Conservation (phyloP, 192 early-diverging fungal genomes). For the Coemansia sp. region DNA sequence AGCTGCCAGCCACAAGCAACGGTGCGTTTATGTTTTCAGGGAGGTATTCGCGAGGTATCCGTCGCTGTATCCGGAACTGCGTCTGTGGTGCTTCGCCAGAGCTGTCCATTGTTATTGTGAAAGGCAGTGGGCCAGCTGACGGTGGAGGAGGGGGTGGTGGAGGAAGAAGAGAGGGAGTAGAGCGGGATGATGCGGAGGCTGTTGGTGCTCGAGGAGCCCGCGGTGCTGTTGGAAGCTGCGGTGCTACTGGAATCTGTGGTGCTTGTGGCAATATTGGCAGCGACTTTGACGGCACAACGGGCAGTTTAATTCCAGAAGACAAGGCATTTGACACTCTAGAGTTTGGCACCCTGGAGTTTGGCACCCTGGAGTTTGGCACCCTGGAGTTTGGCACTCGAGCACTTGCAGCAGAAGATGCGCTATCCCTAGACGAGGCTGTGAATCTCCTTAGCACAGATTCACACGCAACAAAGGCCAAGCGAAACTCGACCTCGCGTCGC, state of each 20-base stretch:
- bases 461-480: conserved; percentile 16
- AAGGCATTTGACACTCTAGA: background rate
- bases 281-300: background rate
- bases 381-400: too few species aligned
- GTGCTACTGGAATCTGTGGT: too few species aligned
- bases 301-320: background rate
- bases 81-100: background rate
- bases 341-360: too few species aligned
- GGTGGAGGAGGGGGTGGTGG: conserved; percentile 6
- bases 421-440: background rate
- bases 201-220: background rate
- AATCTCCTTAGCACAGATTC: background rate
- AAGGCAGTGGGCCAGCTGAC: background rate
- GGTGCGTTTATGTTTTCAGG: background rate
- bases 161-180: background rate
- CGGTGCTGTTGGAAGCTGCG: background rate
- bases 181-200: background rate
- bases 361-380: too few species aligned
- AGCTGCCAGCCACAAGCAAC: too few species aligned
- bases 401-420: too few species aligned
- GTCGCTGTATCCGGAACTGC: conserved; percentile 11
- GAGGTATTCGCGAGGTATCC: conserved; percentile 1
- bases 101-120: conserved; percentile 7
- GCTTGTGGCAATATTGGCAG: background rate
- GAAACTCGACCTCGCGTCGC: background rate